Evolutionary conservation across 495 filamentous ascomycete genomes (phyloP), one percentile per base, ranked within the genome.

Genomic region (Immersiella caudata): DNA sequence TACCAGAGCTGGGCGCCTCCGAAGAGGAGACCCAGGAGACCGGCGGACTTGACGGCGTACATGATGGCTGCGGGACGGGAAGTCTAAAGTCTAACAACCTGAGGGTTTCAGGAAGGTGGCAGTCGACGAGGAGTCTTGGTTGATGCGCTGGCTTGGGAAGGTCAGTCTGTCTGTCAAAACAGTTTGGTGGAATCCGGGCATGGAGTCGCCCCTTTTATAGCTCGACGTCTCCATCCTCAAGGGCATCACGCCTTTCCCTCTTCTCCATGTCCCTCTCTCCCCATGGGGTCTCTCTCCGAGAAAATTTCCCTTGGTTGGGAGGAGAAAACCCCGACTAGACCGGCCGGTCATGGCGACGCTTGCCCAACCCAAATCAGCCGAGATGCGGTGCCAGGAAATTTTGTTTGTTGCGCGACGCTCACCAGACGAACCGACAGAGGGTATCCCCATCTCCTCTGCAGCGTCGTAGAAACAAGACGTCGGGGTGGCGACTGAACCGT

Each of bases 11-110:
- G 60, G 26, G 36, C 60, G 14, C 40, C 40, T 18, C 56, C 56
- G 24, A 35, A 8, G 25, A 60, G 36, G 25, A 66, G 55, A 29
- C 57, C 36, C 16, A 62, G 33, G 60, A 62, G 60, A 50, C 60
- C 60, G 60, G 60, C 21, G 35, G 60, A 62, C 22, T 46, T 62
- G 60, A 50, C 25, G 60, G 26, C 16, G n/a, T 62, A 36, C 60
- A 62, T 62, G 18, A n/a, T 61, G 33, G 59, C 35, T 18, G 49
- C 51, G 60, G 26, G 40, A 14, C 2, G 40, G 40, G 40, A 18
- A 4, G 9, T 12, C 12, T 36, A 5, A 14, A 12, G 40, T n/a
- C n/a, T n/a, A n/a, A 18, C 16, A 7, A 8, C 22, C 25, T 51
- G 46, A 54, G 7, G 20, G 21, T 9, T 50, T 46, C 40, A 12